These are phyloP conservation scores for Cystofilobasidium ferigula DNA, from an alignment of 768 basidiomycete genomes.

Conservation along the genomic window DNA sequence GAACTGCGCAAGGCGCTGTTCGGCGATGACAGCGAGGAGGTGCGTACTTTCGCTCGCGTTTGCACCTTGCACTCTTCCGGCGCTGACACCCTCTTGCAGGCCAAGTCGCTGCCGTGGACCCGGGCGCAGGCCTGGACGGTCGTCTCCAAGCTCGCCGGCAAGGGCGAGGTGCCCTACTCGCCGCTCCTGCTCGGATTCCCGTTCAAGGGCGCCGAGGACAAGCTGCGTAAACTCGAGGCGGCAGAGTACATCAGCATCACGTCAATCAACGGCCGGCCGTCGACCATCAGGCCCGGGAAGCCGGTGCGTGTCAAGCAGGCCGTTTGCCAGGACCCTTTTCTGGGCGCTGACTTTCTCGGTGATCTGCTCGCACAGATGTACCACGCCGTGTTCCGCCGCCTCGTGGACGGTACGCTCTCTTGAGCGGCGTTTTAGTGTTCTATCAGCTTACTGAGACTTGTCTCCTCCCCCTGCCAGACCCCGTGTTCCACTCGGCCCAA, in stretches of 20 bases:
- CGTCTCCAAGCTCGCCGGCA: constrained; percentile 36
- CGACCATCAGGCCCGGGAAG: constrained; percentile 74
- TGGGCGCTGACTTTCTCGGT: constrained; percentile 26
- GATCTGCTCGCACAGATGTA: constrained; percentile 15
- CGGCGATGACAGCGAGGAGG: constrained; percentile 78
- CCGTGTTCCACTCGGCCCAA: constrained; percentile 66
- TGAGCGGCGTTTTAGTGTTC: constrained; percentile 5
- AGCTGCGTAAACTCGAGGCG: constrained; percentile 74
- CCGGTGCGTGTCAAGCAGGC: constrained; percentile 72
- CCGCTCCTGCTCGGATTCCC: constrained; percentile 19
- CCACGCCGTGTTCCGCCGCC: constrained; percentile 18
- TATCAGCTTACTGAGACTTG: too few relatives aligned
- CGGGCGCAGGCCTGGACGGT: constrained; percentile 80
- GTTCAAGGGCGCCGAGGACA: constrained; percentile 60
- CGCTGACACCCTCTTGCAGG: constrained; percentile 30
- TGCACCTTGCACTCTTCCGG: neutral
- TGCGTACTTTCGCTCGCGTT: neutral
- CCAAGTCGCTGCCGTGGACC: constrained; percentile 69
- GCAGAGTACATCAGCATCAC: constrained; percentile 68
- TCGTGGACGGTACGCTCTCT: constrained; percentile 9
- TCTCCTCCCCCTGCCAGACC: constrained; percentile 43
- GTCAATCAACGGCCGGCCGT: constrained; percentile 69
- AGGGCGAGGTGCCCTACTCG: constrained; percentile 18
- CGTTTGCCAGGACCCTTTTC: constrained; percentile 60
- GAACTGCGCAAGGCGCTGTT: constrained; percentile 86